Evolutionary conservation across 352 stramenopile species (phyloP), one percentile per base, ranked within the genome.

Genomic region (Elongisporangium anandrum): DNA sequence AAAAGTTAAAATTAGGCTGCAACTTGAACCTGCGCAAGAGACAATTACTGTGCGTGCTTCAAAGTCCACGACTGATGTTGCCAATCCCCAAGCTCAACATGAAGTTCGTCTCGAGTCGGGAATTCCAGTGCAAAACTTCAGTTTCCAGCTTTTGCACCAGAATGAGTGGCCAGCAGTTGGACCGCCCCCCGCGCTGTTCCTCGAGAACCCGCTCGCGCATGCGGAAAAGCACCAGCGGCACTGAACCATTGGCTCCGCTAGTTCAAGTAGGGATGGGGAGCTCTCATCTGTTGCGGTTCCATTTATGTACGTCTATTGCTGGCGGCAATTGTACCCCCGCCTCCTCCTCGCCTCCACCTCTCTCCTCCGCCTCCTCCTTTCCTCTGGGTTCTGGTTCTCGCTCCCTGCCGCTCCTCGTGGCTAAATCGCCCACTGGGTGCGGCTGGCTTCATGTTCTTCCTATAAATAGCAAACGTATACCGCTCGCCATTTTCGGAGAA

Each of bases 181-280:
- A 23, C 22, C 19, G 29, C 29, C 50, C 53, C 2, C 5, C 21
- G 22, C 22, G 23, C 19, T 62, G 29, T 23, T 53, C 22, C 49
- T 23, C 29, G 51, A 19, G 20, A 21, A 55, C 17, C 9, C 9
- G 17, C 41, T 54, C 34, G 41, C 21, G 16, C 56, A 20, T 22
- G 26, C 59, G 17, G 26, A 17, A 23, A 16, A 38, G 26, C 26
- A 38, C 34, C 34, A 45, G 34, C 9, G 34, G 34, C 34, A 45
- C 34, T 45, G 34, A 39, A 29, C 56, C 22, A 69, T 69, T 69
- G 63, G 63, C 24, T 52, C 57, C 63, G 15, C 19, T 48, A 61
- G 53, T 58, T 69, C 63, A 69, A 69, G 56, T 65, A 69, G 63
- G 63, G 57, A 0, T 69, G 24, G 57, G 63, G 16, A 45, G 34